Conservation (phyloP, 1,284 basidiomycete species). For the Chondrostereum purpureum region DNA sequence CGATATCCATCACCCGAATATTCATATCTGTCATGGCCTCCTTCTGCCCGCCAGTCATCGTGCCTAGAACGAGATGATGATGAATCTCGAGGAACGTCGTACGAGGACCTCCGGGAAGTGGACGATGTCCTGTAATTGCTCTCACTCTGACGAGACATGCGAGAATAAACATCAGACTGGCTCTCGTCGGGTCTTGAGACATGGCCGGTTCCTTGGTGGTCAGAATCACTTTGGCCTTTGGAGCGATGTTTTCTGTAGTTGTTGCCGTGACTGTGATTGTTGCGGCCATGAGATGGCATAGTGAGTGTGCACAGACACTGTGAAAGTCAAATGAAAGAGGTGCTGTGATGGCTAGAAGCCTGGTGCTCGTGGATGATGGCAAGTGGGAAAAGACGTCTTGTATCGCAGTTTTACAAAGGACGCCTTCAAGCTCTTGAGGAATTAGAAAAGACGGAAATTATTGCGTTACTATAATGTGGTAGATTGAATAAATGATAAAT, state of each 20-base stretch:
- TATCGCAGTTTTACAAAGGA: not conserved
- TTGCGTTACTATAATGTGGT: too few relatives aligned
- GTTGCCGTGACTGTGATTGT: not conserved
- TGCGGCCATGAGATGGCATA: not conserved
- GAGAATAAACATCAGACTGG: not conserved
- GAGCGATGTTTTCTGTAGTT: not conserved
- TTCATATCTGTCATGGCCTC: not conserved
- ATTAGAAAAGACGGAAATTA: too few relatives aligned
- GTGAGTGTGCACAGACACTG: not conserved
- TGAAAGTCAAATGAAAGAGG: not conserved
- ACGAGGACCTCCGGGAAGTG: constrained; percentile 2
- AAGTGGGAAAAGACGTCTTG: too few relatives aligned
- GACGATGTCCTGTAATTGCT: not conserved
- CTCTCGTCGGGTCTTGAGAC: not conserved
- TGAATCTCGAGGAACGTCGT: not conserved
- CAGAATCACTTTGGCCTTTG: not conserved
- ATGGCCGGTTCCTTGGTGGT: not conserved
- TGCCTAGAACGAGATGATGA: not conserved
- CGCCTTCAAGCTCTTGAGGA: too few relatives aligned
- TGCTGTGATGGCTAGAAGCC: too few relatives aligned
- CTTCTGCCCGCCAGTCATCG: not conserved
- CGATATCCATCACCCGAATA: not conserved
- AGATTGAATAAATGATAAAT: too few relatives aligned
- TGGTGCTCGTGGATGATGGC: not conserved
- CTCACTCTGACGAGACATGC: not conserved